phyloP scores from a whole-genome alignment of 768 basidiomycete species.

The Pleurotus pulmonarius region DNA sequence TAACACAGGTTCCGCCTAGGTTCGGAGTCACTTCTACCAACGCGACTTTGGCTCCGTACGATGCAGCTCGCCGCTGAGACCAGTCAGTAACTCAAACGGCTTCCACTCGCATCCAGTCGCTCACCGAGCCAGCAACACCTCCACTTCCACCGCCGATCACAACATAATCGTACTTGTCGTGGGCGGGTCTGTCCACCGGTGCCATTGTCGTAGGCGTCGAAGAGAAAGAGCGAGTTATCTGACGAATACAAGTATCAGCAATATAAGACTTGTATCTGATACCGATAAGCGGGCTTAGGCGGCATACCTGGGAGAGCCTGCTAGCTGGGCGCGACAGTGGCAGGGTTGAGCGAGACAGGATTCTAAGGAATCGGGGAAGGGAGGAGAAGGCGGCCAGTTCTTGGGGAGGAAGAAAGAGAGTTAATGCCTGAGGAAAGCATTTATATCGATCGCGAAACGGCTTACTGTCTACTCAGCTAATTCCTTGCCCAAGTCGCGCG shows the following conservation, averaged over 20 bases:
- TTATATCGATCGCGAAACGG: neutral
- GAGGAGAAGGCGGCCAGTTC: constrained; percentile 4
- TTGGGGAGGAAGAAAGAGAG: neutral
- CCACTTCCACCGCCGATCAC: constrained; percentile 94
- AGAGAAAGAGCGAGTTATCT: constrained; percentile 47
- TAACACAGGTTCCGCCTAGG: constrained; percentile 96
- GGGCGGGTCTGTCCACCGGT: constrained; percentile 61
- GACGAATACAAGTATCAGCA: constrained; percentile 10
- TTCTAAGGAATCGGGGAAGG: neutral
- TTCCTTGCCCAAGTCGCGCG: neutral
- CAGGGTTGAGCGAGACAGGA: constrained; percentile 7
- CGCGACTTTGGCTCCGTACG: constrained; percentile 91
- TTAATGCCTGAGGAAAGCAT: neutral
- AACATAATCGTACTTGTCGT: constrained; percentile 77
- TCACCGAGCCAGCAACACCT: constrained; percentile 82
- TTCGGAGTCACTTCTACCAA: constrained; percentile 72
- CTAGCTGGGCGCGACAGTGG: constrained; percentile 5
- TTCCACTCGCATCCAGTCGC: constrained; percentile 19
- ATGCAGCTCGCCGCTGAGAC: constrained; percentile 79
- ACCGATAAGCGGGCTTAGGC: neutral
- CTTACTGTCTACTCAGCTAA: constrained; percentile 1
- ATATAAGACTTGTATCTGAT: neutral
- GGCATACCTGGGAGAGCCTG: constrained; percentile 15
- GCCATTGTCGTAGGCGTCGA: constrained; percentile 49
- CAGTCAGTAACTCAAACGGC: neutral